Base-by-base conservation (phyloP, 208 protist species). In the Endotrypanum monterogeii region DNA sequence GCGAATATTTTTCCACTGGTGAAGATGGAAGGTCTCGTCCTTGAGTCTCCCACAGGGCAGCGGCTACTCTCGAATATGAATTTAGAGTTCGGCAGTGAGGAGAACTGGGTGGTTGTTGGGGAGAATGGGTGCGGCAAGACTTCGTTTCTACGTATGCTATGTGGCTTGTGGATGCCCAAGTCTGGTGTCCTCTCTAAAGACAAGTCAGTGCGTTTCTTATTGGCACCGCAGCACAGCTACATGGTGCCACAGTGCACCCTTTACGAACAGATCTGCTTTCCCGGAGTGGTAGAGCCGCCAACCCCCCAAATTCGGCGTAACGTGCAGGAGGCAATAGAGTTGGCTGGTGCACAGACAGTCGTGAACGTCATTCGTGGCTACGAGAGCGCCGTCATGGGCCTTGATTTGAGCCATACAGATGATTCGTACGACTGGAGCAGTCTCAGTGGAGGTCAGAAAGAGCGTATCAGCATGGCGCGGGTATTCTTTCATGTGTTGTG, bases 111-210 rank as follows among this genome's bases (percentile, higher is more conserved):
- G 14, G 91, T 96, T 74, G 66, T 93, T 30, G 92, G 92, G 25
- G 86, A 91, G 51, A 97, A 97, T 63, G 92, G 90, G 30, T 92
- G 83, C 65, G 92, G 92, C 37, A 97, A 97, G 80, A 95, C 90
- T 14, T 96, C 91, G 39, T 63, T 97, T 25, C 76, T 96, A 37
- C 87, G 91, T 65, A 91, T 97, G 85, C 79, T 97, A 52, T 86
- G 82, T 23, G 89, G 91, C 3, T 78, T 97, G 66, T 97, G 93
- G 91, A 81, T 80, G 52, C 88, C 88, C 32, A 84, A 72, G 30
- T 72, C 79, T 20, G 90, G 93, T 50, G 39, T 62, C 46, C 83
- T 92, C 4, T 73, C 82, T 23, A 63, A 86, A 57, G 80, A 92
- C 55, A 69, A 74, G 32, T 66, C 76, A 25, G 77, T 97, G 16